Percentiles rank a stretch among this genome's conserved stretches.
Conservation (phyloP, 345 rosid species). For the Salix exigua region DNA sequence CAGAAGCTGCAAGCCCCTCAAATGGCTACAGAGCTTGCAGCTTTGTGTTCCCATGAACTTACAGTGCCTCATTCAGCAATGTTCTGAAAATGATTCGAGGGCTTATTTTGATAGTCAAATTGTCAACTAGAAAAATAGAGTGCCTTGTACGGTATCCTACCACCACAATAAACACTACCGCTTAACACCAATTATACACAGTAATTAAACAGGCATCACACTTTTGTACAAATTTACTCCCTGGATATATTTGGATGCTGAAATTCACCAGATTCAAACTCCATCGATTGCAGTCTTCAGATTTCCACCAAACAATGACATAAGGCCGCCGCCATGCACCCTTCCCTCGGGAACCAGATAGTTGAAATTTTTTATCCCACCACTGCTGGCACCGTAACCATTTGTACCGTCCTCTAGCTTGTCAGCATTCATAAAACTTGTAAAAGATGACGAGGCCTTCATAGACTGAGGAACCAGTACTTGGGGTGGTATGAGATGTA, state of each 20-base stretch:
- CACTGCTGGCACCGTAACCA: conserved; percentile 11
- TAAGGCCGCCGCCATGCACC: conserved; percentile 90
- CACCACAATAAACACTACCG: neutral
- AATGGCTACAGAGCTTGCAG: neutral
- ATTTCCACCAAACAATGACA: conserved; percentile 78
- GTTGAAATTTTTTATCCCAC: conserved; percentile 40
- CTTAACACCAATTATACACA: neutral
- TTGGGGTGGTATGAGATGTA: conserved; percentile 72
- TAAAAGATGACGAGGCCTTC: conserved; percentile 54
- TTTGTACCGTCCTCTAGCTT: conserved; percentile 37
- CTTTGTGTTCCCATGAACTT: neutral
- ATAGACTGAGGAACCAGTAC: conserved; percentile 85
- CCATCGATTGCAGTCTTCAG: conserved; percentile 56
- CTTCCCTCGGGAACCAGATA: conserved; percentile 83
- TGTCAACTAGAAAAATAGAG: neutral
- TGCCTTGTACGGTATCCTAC: neutral
- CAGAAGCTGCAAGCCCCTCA: neutral
- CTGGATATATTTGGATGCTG: conserved; percentile 7
- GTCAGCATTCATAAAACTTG: conserved; percentile 33
- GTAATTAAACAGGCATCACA: neutral
- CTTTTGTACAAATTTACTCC: neutral
- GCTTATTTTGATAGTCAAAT: neutral
- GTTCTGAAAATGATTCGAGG: neutral
- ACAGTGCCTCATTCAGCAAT: neutral
- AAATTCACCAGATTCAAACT: conserved; percentile 27